Percentiles rank a stretch among this genome's conserved stretches.
Conservation (phyloP, 495 filamentous ascomycete genomes). For the Tuber brumale region DNA sequence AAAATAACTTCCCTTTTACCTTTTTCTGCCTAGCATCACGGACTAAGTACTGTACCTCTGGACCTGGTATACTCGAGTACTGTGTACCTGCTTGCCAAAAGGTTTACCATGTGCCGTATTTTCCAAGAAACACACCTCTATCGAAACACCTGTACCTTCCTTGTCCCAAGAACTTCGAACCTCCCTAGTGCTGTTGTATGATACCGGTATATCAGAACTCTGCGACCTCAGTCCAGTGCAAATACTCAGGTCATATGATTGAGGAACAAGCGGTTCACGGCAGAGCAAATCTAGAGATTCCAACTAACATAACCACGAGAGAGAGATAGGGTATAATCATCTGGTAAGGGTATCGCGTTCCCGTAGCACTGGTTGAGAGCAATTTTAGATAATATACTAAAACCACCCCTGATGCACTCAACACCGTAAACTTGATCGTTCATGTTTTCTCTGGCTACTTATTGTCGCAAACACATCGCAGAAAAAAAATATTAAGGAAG, state of each 20-base stretch:
- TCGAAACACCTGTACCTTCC: too few species aligned
- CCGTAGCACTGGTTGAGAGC: neutral
- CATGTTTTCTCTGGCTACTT: neutral
- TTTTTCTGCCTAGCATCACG: too few species aligned
- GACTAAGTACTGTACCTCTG: too few species aligned
- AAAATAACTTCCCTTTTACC: too few species aligned
- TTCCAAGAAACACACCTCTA: too few species aligned
- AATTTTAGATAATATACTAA: neutral
- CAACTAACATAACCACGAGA: neutral
- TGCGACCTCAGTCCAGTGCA: neutral
- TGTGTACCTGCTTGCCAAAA: too few species aligned
- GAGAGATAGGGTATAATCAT: neutral
- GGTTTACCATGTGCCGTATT: too few species aligned
- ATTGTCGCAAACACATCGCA: neutral
- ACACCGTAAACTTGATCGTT: neutral
- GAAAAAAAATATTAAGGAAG: conserved; percentile 16
- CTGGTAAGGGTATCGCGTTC: neutral
- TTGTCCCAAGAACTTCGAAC: too few species aligned
- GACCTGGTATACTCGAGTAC: too few species aligned
- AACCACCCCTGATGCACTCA: neutral
- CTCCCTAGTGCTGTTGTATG: too few species aligned
- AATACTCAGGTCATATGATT: neutral
- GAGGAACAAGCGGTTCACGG: neutral
- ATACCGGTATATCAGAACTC: neutral
- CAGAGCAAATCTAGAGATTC: neutral